Base-by-base conservation (phyloP, 2,329 filamentous ascomycete genomes). In the Pseudogymnoascus sp. region DNA sequence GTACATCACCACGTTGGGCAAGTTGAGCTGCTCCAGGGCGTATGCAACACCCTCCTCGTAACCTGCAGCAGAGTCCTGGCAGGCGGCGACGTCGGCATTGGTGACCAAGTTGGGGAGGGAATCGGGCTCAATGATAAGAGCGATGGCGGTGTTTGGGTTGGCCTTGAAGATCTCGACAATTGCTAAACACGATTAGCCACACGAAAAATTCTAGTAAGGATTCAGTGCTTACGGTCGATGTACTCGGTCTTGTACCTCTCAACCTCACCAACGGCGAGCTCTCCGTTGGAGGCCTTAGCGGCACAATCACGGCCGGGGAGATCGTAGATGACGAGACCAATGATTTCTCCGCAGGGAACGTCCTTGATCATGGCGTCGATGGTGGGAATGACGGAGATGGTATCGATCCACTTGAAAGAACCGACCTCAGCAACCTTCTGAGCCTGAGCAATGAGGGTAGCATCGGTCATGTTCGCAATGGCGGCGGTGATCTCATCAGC, bases 101-200 rank as follows among this genome's bases (percentile, higher is more conserved):
- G 81, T 84, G 47, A 84, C 76, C 69, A 84, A 71, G 74, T 84
- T 84, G 62, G 81, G 80, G n/a, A 84, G 74, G 25, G 80, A 81
- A 69, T 84, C 81, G 28, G 82, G 81, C 70, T 84, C 79, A 60
- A 72, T 78, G 57, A 67, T 60, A 15, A 69, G 62, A n/a, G 62
- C 72, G 50, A 73, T 63, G 35, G 66, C 64, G 64, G 64, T 61
- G 58, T 63, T 61, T 6, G 63, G 61, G 61, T 62, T 62, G 15
- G 53, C 64, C 30, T 65, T 66, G 60, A 72, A 66, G 18, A 64
- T 64, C 47, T 60, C 65, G 60, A 67, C 73, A 57, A 68, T 66
- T 15, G 66, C 64, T 43, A 73, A 72, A 77, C 61, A 81, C 73
- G n/a, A 80, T 72, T 11, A 81, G 73, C 38, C 78, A 69, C 57